Conservation (phyloP, 179 eudicot genomes). For the Heliamphora pulchella region DNA sequence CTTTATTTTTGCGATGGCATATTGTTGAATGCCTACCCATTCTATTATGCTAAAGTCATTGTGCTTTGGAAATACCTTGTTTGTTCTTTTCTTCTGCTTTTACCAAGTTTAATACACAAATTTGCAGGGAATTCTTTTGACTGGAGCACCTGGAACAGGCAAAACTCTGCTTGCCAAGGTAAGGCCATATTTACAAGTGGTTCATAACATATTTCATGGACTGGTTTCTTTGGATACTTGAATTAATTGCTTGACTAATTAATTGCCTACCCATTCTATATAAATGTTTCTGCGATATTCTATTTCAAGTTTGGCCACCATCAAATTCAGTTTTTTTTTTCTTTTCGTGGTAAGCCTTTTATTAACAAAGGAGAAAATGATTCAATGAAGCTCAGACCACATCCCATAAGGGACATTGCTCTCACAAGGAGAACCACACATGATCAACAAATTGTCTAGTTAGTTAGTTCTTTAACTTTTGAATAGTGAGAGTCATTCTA, state of each 20-base stretch:
- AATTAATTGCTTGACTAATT: not conserved
- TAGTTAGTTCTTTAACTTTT: not conserved
- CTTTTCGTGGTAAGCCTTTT: no score
- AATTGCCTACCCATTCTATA: not conserved
- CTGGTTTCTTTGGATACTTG: not conserved
- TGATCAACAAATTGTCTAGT: not conserved
- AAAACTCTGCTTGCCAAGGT: constrained; percentile 99
- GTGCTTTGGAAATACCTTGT: not conserved
- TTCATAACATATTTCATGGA: not conserved
- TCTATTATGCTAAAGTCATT: not conserved
- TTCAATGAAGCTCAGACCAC: no score
- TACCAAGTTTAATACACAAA: not conserved
- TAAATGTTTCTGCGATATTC: not conserved
- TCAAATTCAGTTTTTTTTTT: not conserved
- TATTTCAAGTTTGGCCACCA: not conserved
- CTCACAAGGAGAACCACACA: no score
- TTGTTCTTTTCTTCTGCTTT: constrained; percentile 3
- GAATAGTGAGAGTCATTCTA: not conserved
- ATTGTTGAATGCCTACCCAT: not conserved
- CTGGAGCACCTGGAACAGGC: constrained; percentile 99
- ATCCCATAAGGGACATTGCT: no score
- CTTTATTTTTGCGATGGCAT: not conserved
- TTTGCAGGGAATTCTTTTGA: constrained; percentile 92
- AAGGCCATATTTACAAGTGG: constrained; percentile 15
- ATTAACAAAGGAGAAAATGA: no score